phyloP scores from a whole-genome alignment of 2,329 filamentous ascomycete genomes.

The Colletotrichum spaethianum region DNA sequence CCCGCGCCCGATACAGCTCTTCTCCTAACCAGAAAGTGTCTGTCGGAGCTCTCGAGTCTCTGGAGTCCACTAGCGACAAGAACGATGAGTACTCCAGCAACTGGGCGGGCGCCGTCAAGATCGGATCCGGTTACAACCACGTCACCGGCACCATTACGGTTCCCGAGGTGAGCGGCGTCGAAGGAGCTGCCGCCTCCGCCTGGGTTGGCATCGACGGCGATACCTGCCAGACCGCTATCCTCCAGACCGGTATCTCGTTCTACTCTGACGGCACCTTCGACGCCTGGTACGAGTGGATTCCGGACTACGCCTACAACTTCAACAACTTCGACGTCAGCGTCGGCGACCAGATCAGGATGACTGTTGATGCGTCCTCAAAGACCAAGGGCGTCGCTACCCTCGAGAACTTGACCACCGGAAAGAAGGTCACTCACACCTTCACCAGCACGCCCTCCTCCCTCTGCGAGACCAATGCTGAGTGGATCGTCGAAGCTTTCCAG shows the following conservation, averaged over 20 bases:
- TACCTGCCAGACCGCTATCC: slow-evolving; percentile 55
- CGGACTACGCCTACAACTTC: slow-evolving; percentile 58
- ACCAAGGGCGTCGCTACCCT: slow-evolving; percentile 47
- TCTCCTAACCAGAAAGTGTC: slow-evolving; percentile 40
- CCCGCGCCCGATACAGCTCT: slow-evolving; percentile 32
- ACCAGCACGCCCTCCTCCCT: slow-evolving; percentile 58
- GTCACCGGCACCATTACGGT: slow-evolving; percentile 50
- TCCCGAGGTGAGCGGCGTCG: slow-evolving; percentile 43
- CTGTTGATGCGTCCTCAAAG: slow-evolving; percentile 46
- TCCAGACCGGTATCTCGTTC: slow-evolving; percentile 61
- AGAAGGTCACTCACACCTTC: slow-evolving; percentile 67
- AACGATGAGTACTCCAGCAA: slow-evolving; percentile 46
- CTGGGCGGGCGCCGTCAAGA: slow-evolving; percentile 50
- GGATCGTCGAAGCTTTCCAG: slow-evolving; percentile 70
- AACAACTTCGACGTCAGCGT: slow-evolving; percentile 48
- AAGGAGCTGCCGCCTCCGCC: slow-evolving; percentile 50
- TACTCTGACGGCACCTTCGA: slow-evolving; percentile 53
- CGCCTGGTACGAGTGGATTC: slow-evolving; percentile 64
- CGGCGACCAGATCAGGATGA: slow-evolving; percentile 49
- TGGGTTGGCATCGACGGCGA: slow-evolving; percentile 66
- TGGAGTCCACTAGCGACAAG: slow-evolving; percentile 16
- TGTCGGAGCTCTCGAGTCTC: slow-evolving; percentile 1
- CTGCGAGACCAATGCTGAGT: slow-evolving; percentile 72
- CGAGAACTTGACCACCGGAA: slow-evolving; percentile 66
- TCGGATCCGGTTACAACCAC: slow-evolving; percentile 46